Evolutionary conservation across 306 rosid species (phyloP), one percentile per base, ranked within the genome.

Genomic region (Sicyos baderoa): DNA sequence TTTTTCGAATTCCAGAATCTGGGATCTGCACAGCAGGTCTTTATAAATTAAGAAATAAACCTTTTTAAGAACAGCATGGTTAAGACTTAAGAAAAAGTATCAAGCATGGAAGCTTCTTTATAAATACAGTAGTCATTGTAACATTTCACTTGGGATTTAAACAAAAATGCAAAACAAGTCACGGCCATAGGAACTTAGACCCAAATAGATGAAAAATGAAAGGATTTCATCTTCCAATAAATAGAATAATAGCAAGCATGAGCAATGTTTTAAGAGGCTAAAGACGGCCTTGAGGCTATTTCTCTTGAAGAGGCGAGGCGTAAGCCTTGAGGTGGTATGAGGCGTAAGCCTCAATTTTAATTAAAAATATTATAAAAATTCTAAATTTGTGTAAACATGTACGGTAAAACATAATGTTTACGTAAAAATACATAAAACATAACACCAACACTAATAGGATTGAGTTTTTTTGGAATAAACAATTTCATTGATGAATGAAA

Each of bases 1-100:
- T 81, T 79, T 90, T 88, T 57, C 99, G 91, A 72, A 88, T 78
- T 83, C 97, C 98, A 79, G 69, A 77, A 82, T 89, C 98, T 29
- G 89, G 96, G 81, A 93, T 93, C 98, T 93, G 88, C 86, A 75
- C 66, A 76, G 75, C 22, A 63, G 47, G n/a, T 27, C 75, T 55
- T 47, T 4, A 78, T 12, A 79, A 50, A 18, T 59, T 50, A 14
- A 63, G n/a, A 66, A 13, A 70, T 44, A 71, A 45, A 57, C 25
- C 68, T 54, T 54, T 72, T 22, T 35, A 55, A 69, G 23, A 10
- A 55, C 7, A 12, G 78, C 67, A 22, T 65, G 21, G 15, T 37
- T 22, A 35, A 77, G 1, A 35, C 11, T 37, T 22, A 35, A 77
- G 1, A 35, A 3, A 45, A 25, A 49, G 47, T 68, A 37, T 50